Percentiles rank a stretch among this genome's conserved stretches.
These are phyloP conservation scores for Podaxis sp. DNA, from an alignment of 768 basidiomycete genomes.

Conservation along the genomic window DNA sequence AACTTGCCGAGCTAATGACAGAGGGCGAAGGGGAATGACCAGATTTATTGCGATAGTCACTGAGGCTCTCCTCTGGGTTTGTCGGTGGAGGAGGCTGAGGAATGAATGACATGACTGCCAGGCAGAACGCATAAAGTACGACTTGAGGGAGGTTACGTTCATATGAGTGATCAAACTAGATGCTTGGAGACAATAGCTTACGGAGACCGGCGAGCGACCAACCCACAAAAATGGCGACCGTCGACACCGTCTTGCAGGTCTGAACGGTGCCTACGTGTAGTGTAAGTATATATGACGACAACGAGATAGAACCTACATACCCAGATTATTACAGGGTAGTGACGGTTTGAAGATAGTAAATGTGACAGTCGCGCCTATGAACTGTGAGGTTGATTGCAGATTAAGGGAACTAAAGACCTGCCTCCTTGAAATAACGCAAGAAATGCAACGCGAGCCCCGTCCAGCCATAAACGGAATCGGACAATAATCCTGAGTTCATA, in stretches of 20 bases:
- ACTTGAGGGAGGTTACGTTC: conserved; percentile 18
- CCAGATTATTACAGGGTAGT: conserved; percentile 36
- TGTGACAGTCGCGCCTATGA: conserved; percentile 31
- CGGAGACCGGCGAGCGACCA: conserved; percentile 34
- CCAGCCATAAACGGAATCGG: conserved; percentile 37
- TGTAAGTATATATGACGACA: not conserved
- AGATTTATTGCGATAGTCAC: not conserved
- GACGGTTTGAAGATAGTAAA: conserved; percentile 29
- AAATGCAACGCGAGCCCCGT: conserved; percentile 31
- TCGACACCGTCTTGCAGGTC: conserved; percentile 30
- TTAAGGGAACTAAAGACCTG: conserved; percentile 14
- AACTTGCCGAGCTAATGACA: not conserved
- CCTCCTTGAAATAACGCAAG: conserved; percentile 34
- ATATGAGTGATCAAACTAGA: not conserved
- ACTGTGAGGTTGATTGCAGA: not conserved
- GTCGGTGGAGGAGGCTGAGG: conserved; percentile 23
- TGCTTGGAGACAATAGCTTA: conserved; percentile 22
- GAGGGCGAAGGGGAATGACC: not conserved
- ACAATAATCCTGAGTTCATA: conserved; percentile 34
- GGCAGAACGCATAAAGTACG: conserved; percentile 28
- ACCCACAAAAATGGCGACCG: conserved; percentile 28
- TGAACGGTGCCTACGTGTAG: conserved; percentile 24
- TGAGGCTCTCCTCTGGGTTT: conserved; percentile 25
- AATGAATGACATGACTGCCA: conserved; percentile 30
- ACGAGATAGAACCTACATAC: conserved; percentile 19